A percentile compares a stretch with the other conserved stretches of the same genome.
Evolutionary conservation across 2,329 filamentous ascomycete genomes (phyloP).

Genomic region (Fusarium pseudocircinatum): DNA sequence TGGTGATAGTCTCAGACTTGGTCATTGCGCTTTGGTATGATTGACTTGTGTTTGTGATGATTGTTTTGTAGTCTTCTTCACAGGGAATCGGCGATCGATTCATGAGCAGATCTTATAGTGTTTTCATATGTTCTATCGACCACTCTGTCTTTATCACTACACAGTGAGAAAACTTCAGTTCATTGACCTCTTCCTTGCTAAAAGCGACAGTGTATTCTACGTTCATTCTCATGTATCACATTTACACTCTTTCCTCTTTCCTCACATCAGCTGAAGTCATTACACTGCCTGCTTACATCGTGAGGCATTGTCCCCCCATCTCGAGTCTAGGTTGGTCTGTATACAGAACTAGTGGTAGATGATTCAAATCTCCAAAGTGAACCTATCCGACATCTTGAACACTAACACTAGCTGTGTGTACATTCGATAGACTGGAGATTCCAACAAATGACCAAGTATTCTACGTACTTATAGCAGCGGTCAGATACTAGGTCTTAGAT

Average conservation of each 20-base stretch:
- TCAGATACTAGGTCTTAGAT: accelerated
- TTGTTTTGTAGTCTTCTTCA: accelerated
- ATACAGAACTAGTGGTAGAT: background rate
- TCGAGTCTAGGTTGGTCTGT: background rate
- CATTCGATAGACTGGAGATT: background rate
- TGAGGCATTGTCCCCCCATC: background rate
- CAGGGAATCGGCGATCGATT: background rate
- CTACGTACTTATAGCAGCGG: accelerated
- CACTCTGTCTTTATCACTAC: accelerated
- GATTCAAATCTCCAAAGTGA: accelerated
- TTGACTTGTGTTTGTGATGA: background rate
- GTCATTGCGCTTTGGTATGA: background rate
- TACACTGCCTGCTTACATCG: background rate
- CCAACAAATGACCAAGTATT: background rate
- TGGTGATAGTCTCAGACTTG: background rate
- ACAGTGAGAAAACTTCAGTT: accelerated
- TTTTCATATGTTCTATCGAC: background rate
- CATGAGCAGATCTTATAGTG: background rate
- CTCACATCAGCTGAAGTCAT: background rate
- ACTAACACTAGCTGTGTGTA: background rate
- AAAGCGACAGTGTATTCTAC: accelerated
- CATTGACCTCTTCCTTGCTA: accelerated
- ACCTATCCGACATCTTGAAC: background rate
- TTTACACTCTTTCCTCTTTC: background rate
- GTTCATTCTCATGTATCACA: background rate